Percentiles rank a stretch among this genome's conserved stretches.
These are phyloP conservation scores for Zymoseptoria crescenta DNA, from an alignment of 2,329 filamentous ascomycete genomes.

Conservation along the genomic window DNA sequence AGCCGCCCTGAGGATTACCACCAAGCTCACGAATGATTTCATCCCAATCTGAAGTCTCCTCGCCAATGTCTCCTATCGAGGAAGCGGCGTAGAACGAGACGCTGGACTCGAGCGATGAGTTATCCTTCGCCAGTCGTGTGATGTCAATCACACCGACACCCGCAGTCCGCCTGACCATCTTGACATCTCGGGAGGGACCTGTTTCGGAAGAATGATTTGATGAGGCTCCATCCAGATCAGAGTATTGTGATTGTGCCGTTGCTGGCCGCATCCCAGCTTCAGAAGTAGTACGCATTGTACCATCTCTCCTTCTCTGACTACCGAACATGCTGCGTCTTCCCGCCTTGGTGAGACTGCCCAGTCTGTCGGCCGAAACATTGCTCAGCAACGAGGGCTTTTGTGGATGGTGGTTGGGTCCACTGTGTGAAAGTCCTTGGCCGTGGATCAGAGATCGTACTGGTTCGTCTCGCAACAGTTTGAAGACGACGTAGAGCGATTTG, in stretches of 20 bases:
- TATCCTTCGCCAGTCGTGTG: conserved; percentile 39
- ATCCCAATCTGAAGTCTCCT: conserved; percentile 61
- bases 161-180: conserved; percentile 58
- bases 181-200: conserved; percentile 30
- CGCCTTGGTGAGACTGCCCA: conserved; percentile 20
- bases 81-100: conserved; percentile 69
- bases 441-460: conserved; percentile 24
- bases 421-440: conserved; percentile 15
- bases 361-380: conserved; percentile 13
- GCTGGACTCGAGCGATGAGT: conserved; percentile 16
- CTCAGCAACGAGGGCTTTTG: conserved; percentile 12
- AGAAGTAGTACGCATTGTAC: conserved; percentile 13
- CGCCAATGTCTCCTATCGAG: conserved; percentile 37
- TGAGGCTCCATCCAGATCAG: conserved; percentile 13
- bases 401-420: conserved; percentile 11
- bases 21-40: conserved; percentile 65
- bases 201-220: neutral
- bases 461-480: conserved; percentile 63
- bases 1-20: conserved; percentile 63
- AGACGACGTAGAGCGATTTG: conserved; percentile 71
- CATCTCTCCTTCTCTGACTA: conserved; percentile 45
- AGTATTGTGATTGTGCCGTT: conserved; percentile 22
- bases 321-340: conserved; percentile 55
- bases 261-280: conserved; percentile 13
- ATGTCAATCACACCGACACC: conserved; percentile 73